Evolutionary conservation across 139 green algal genomes (phyloP).

Genomic region (Chlorella sp.): DNA sequence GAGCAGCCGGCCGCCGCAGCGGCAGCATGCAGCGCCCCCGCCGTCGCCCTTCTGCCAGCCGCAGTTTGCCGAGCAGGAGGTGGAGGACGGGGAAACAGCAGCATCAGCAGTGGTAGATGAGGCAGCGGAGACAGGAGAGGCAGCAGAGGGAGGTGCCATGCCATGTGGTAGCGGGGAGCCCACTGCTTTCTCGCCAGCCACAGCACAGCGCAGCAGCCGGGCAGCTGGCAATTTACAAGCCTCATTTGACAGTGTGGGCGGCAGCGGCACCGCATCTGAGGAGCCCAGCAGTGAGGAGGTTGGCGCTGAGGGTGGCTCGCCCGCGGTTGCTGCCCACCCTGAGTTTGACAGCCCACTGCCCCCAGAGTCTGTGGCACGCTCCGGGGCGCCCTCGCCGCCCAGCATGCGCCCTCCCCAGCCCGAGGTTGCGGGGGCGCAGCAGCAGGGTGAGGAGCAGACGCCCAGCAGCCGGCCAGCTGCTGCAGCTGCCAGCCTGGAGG

Average conservation of each 20-base stretch:
- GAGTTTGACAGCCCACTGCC: background rate
- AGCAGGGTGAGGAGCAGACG: background rate
- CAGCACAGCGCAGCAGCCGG: background rate
- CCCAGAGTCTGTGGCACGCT: background rate
- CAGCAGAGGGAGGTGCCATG: background rate
- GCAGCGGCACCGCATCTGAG: background rate
- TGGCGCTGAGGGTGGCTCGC: background rate
- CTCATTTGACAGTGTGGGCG: background rate
- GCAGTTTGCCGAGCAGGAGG: background rate
- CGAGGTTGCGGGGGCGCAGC: background rate
- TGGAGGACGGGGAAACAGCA: background rate
- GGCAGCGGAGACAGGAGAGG: background rate
- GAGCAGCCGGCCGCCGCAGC: background rate
- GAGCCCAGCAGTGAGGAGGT: background rate
- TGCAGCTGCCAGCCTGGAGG: background rate
- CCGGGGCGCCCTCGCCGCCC: background rate
- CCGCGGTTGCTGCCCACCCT: background rate
- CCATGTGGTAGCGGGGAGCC: too few relatives aligned
- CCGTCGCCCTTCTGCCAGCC: background rate
- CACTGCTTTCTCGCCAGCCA: too few relatives aligned
- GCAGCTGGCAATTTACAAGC: background rate
- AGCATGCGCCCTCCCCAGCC: background rate
- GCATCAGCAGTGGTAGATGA: background rate
- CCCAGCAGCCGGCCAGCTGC: background rate
- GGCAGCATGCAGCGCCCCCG: background rate